A percentile compares a stretch with the other conserved stretches of the same genome.
Evolutionary conservation across 768 basidiomycete species (phyloP).

Genomic region (Agaricus subrufescens): DNA sequence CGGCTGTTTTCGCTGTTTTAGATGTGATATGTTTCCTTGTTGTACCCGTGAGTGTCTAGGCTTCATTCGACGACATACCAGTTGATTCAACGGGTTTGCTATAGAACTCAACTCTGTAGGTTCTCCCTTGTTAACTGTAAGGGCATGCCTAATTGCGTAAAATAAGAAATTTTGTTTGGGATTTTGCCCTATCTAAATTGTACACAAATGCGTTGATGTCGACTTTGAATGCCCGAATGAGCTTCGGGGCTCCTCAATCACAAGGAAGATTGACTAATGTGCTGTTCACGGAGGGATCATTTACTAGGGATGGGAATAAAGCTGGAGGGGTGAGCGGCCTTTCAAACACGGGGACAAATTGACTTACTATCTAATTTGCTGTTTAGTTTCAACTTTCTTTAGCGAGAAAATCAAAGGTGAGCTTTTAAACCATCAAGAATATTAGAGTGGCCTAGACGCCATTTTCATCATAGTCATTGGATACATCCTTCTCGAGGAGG

Average conservation of each 20-base stretch:
- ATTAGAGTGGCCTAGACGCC: too few relatives aligned
- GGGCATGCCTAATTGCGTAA: background rate
- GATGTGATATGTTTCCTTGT: slow-evolving; percentile 26
- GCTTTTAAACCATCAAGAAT: background rate
- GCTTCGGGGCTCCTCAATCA: slow-evolving; percentile 18
- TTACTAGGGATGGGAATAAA: background rate
- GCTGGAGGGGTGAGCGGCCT: background rate
- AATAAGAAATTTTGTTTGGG: slow-evolving; percentile 44
- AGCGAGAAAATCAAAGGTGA: background rate
- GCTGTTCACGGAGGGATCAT: background rate
- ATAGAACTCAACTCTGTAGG: slow-evolving; percentile 41
- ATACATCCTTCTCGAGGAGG: background rate
- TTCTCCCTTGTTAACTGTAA: slow-evolving; percentile 2
- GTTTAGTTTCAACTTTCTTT: background rate
- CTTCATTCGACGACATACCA: background rate
- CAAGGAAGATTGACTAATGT: slow-evolving; percentile 14
- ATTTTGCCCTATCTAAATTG: slow-evolving; percentile 41
- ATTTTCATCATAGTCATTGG: background rate
- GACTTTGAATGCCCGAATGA: slow-evolving; percentile 39
- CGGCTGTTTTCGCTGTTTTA: slow-evolving; percentile 22
- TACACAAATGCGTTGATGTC: slow-evolving; percentile 46
- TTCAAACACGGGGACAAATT: background rate
- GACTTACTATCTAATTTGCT: too few relatives aligned
- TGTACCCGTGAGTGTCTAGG: slow-evolving; percentile 15
- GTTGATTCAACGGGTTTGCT: background rate